Evolutionary conservation across 2,329 filamentous ascomycete species (phyloP).

Genomic region (Colletotrichum cereale): DNA sequence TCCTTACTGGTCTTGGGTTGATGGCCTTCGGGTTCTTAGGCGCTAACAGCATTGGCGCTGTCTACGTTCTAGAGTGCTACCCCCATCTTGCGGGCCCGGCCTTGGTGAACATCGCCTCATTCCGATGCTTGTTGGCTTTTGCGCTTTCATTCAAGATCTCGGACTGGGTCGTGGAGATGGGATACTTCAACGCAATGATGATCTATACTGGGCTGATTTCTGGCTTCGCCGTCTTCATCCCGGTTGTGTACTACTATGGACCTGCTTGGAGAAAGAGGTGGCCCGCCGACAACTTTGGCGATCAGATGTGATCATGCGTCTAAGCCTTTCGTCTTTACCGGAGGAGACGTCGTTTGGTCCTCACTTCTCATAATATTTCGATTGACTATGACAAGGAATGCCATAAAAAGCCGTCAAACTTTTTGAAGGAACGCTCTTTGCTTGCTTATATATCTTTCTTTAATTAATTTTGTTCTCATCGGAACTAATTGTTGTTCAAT

Average conservation of each 20-base stretch:
- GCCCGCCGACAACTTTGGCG: conserved; percentile 27
- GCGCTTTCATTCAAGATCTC: conserved; percentile 47
- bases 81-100: conserved; percentile 46
- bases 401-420: too few relatives aligned
- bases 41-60: conserved; percentile 46
- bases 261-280: conserved; percentile 32
- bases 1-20: conserved; percentile 46
- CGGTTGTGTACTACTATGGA: conserved; percentile 44
- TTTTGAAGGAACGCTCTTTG: not conserved
- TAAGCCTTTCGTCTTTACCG: not conserved
- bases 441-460: not conserved
- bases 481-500: too few relatives aligned
- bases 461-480: not conserved
- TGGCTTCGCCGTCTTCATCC: conserved; percentile 47
- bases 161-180: conserved; percentile 45
- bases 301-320: conserved; percentile 35
- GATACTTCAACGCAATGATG: conserved; percentile 46
- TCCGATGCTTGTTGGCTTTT: conserved; percentile 48
- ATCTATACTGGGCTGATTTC: conserved; percentile 49
- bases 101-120: conserved; percentile 50
- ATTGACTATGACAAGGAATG: too few relatives aligned
- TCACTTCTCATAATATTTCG: not conserved
- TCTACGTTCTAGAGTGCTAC: conserved; percentile 50
- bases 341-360: not conserved
- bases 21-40: conserved; percentile 47